These are phyloP conservation scores for Reticulascus tulasneorum DNA, from an alignment of 2,329 filamentous ascomycete species.

Conservation along the genomic window DNA sequence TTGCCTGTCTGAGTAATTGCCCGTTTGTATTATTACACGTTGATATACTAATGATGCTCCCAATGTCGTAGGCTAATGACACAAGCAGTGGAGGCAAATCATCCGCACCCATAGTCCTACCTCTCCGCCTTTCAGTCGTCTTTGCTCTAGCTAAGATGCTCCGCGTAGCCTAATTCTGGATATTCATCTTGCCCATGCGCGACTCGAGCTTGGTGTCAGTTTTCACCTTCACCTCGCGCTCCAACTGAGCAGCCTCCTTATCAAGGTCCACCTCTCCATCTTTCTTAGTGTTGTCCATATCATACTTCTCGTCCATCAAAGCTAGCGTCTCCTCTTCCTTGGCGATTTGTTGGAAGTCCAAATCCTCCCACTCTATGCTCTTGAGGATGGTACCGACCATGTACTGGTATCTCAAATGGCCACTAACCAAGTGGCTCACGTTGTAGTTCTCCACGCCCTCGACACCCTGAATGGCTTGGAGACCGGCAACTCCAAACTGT, in stretches of 20 bases:
- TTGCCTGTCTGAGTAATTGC: too few species aligned
- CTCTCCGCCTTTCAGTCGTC: background rate
- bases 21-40: background rate
- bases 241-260: slow-evolving; percentile 10
- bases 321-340: slow-evolving; percentile 25
- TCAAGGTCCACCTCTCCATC: slow-evolving; percentile 10
- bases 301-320: slow-evolving; percentile 31
- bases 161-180: slow-evolving; percentile 15
- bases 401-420: slow-evolving; percentile 68
- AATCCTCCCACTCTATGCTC: slow-evolving; percentile 65
- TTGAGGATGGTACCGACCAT: slow-evolving; percentile 63
- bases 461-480: slow-evolving; percentile 69
- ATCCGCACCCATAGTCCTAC: too few species aligned
- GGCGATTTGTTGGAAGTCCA: slow-evolving; percentile 39
- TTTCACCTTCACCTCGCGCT: slow-evolving; percentile 21
- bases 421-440: slow-evolving; percentile 60
- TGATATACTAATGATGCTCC: background rate
- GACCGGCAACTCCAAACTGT: slow-evolving; percentile 77
- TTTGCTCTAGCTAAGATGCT: slow-evolving; percentile 13
- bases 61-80: too few species aligned
- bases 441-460: slow-evolving; percentile 64
- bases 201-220: slow-evolving; percentile 14
- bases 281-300: slow-evolving; percentile 24
- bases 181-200: slow-evolving; percentile 23
- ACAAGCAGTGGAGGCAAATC: too few species aligned